Conservation (phyloP, 371 early-diverging fungal species). For the Quaeritorhiza haematococci region DNA sequence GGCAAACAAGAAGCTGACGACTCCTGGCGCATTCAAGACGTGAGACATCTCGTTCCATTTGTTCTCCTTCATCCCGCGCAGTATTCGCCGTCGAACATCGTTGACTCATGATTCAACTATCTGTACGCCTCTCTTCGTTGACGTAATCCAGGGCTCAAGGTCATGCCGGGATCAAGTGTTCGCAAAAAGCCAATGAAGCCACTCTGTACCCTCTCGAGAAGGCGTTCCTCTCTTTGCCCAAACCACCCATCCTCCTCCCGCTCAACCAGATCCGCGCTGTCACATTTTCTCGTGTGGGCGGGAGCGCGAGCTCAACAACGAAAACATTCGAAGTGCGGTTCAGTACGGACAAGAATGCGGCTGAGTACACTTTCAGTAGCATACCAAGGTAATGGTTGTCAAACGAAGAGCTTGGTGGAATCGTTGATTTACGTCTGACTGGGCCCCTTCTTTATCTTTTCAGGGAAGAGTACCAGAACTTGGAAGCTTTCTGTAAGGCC, state of each 20-base stretch:
- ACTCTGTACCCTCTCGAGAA: constrained; percentile 92
- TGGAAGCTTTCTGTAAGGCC: constrained; percentile 72
- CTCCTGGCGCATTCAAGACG: constrained; percentile 53
- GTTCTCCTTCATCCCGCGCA: not conserved
- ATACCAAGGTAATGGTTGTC: constrained; percentile 55
- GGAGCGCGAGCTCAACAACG: constrained; percentile 53
- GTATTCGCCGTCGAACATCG: not conserved
- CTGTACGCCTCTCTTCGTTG: not conserved
- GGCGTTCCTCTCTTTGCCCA: constrained; percentile 91
- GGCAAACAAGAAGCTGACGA: constrained; percentile 72
- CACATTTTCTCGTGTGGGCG: constrained; percentile 86
- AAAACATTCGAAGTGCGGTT: constrained; percentile 90
- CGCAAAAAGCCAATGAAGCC: constrained; percentile 97
- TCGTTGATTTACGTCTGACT: not conserved
- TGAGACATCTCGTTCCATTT: too few species aligned
- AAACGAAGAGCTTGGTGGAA: not conserved
- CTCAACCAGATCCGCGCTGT: constrained; percentile 81
- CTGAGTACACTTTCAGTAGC: constrained; percentile 81
- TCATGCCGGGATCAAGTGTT: constrained; percentile 83
- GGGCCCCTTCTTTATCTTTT: constrained; percentile 5
- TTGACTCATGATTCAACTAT: not conserved
- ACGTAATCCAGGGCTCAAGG: constrained; percentile 17
- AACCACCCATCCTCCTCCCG: constrained; percentile 87
- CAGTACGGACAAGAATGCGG: constrained; percentile 65
- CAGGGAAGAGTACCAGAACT: constrained; percentile 80